These are phyloP conservation scores for Clarireedia paspali DNA, from an alignment of 2,329 filamentous ascomycete genomes.

Conservation along the genomic window DNA sequence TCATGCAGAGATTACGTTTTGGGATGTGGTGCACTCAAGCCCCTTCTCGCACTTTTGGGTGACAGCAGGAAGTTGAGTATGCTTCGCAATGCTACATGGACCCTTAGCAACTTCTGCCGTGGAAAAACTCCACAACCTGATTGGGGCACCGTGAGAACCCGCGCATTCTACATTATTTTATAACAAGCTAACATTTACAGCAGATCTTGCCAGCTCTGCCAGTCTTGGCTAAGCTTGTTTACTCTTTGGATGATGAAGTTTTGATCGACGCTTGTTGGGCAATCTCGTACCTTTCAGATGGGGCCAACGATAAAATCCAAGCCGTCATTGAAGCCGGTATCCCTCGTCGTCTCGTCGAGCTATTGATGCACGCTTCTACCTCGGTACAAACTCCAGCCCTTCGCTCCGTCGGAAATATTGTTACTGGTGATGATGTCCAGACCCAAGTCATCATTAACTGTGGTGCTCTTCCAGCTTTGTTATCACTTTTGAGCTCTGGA, in stretches of 20 bases:
- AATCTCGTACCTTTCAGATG: slow-evolving; percentile 96
- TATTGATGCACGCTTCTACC: slow-evolving; percentile 96
- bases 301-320: slow-evolving; percentile 98
- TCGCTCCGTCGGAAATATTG: slow-evolving; percentile 96
- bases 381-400: slow-evolving; percentile 97
- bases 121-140: slow-evolving; percentile 98
- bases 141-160: slow-evolving; percentile 77
- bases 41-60: slow-evolving; percentile 79
- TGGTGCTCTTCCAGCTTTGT: slow-evolving; percentile 81
- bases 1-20: slow-evolving; percentile 96
- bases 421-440: slow-evolving; percentile 96
- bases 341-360: slow-evolving; percentile 88
- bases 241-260: slow-evolving; percentile 96
- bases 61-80: slow-evolving; percentile 99
- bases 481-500: slow-evolving; percentile 88
- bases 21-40: slow-evolving; percentile 81
- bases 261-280: slow-evolving; percentile 99
- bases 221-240: slow-evolving; percentile 93
- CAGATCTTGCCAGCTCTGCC: slow-evolving; percentile 92
- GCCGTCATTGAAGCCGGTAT: slow-evolving; percentile 98
- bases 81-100: slow-evolving; percentile 98
- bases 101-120: slow-evolving; percentile 98
- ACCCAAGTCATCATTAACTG: slow-evolving; percentile 99
- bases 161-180: slow-evolving; percentile 6
- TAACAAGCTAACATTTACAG: slow-evolving; percentile 24